Conservation (phyloP, 805 yeast genomes). For the Candida pseudofarinosa region DNA sequence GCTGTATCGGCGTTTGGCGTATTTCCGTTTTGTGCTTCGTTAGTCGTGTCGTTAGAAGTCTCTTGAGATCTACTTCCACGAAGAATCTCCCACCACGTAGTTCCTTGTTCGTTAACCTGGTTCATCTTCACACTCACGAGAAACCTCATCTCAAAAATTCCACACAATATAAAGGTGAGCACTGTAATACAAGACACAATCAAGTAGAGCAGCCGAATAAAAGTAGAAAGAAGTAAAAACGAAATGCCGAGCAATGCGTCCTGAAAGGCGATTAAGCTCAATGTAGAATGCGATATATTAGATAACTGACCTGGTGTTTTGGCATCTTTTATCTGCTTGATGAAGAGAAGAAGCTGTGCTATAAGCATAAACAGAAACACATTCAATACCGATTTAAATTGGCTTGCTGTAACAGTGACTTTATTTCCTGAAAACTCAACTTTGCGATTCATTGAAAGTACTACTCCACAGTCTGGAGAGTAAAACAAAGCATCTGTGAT, state of each 20-base stretch:
- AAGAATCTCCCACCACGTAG: constrained; percentile 62
- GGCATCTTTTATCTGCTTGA: constrained; percentile 66
- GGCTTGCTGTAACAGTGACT: constrained; percentile 40
- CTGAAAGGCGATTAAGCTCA: constrained; percentile 62
- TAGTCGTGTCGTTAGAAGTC: constrained; percentile 14
- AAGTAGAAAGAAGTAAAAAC: constrained; percentile 54
- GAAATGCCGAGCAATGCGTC: constrained; percentile 70
- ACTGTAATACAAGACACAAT: constrained; percentile 69
- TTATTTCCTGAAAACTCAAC: constrained; percentile 48
- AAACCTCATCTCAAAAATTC: constrained; percentile 72
- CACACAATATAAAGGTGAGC: constrained; percentile 62
- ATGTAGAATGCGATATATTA: constrained; percentile 50
- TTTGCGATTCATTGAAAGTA: constrained; percentile 26
- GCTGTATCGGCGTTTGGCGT: neutral
- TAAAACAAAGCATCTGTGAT: constrained; percentile 59
- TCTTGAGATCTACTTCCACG: constrained; percentile 52
- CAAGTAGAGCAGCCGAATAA: constrained; percentile 55
- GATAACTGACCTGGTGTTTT: constrained; percentile 80
- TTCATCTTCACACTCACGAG: constrained; percentile 62
- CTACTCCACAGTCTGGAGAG: constrained; percentile 85
- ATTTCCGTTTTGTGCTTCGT: constrained; percentile 1
- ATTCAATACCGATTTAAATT: constrained; percentile 38
- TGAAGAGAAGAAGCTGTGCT: constrained; percentile 51
- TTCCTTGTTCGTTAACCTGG: constrained; percentile 67
- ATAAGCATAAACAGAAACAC: constrained; percentile 43